Evolutionary conservation across 371 early-diverging fungal species (phyloP), one percentile per base, ranked within the genome.

Genomic region (Mortierella sp.): DNA sequence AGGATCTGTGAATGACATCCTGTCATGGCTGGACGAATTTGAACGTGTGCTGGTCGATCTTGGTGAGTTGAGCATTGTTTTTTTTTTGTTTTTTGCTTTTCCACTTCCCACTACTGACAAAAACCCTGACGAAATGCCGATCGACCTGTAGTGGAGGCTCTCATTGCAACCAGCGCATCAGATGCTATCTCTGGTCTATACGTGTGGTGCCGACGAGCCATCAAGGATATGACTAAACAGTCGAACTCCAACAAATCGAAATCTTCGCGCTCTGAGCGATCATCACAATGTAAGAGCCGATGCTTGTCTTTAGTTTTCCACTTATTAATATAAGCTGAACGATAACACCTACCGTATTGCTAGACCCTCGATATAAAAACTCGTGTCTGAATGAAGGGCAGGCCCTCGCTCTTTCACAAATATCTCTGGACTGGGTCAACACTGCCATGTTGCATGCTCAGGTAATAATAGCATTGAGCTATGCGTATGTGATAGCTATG

Each of bases 391-490:
- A 65, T 28, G 83, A 81, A 9, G 76, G 70, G 12, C 83, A 81
- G 32, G 73, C 76, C 24, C 55, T 57, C 12, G 83, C 83, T 0
- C 68, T 81, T 3, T 72, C 72, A 28, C 76, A 76, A 28, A 61
- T 76, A 20, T 69, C 72, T 47, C 60, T 81, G 0, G 83, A 81
- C 40, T 81, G 83, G 83, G 76, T 81, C 52, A 76, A 73, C n/a
- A 66, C 73, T 6, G 83, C 83, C 11, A 73, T 81, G 8, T 12
- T 54, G 20, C 57, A 65, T 16, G 72, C 83, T 47, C 83, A 81
- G 72, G 81, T 75, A 75, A 35, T 37, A 26, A 40, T 30, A 32
- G 32, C 49, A 49, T n/a, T 12, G 18, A 1, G 6, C 18, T 12
- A 49, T 49, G n/a, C n/a, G 18, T 49, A 49, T 49, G 6, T 11